phyloP scores from a whole-genome alignment of 1,284 basidiomycete genomes.

The Boletellus sp. region DNA sequence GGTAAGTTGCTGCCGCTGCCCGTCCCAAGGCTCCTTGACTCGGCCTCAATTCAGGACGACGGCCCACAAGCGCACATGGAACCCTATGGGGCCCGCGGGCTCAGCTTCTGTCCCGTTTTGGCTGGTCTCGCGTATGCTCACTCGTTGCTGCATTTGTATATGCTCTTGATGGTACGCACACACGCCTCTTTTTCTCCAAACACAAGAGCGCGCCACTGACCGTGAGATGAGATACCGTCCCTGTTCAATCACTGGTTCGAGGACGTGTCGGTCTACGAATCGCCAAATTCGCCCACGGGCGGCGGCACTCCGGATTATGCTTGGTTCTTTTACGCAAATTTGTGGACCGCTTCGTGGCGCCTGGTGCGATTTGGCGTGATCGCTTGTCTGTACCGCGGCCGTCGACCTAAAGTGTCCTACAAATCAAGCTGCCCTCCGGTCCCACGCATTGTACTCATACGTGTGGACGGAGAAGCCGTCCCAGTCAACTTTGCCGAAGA shows the following conservation, averaged over 20 bases:
- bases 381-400: background rate
- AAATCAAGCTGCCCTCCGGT: background rate
- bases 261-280: conserved; percentile 14
- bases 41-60: conserved; percentile 1
- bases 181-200: background rate
- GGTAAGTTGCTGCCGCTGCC: conserved; percentile 1
- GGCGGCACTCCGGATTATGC: background rate
- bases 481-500: conserved; percentile 11
- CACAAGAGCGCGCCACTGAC: conserved; percentile 1
- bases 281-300: conserved; percentile 4
- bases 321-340: conserved; percentile 5
- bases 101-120: conserved; percentile 23
- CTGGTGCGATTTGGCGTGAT: conserved; percentile 2
- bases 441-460: conserved; percentile 17
- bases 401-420: background rate
- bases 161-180: conserved; percentile 22
- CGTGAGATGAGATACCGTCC: conserved; percentile 16
- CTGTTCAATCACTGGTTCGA: conserved; percentile 23
- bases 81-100: conserved; percentile 10
- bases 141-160: conserved; percentile 23
- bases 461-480: conserved; percentile 14
- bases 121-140: conserved; percentile 13
- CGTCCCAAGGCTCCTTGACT: background rate
- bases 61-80: background rate
- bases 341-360: conserved; percentile 10